Percentiles rank a stretch among this genome's conserved stretches.
Conservation (phyloP, 345 rosid genomes). For the Excoecaria cochinchinensis region DNA sequence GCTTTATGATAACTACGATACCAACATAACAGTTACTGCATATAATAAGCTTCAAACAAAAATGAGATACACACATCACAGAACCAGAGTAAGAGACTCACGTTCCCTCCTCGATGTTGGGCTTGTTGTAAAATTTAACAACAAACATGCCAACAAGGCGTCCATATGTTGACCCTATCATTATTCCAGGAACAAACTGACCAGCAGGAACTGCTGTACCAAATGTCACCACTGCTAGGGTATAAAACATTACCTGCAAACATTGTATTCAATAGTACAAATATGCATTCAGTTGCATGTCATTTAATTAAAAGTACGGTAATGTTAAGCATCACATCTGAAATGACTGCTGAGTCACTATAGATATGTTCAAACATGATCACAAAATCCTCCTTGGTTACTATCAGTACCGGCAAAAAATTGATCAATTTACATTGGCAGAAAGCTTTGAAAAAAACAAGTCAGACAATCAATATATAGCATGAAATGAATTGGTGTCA, state of each 20-base stretch:
- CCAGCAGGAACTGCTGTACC: constrained; percentile 99
- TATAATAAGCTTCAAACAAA: neutral
- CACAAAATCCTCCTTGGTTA: neutral
- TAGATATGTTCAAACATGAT: neutral
- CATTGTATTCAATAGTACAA: constrained; percentile 12
- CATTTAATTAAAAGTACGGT: neutral
- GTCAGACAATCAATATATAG: no score
- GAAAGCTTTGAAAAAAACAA: neutral
- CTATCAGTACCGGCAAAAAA: neutral
- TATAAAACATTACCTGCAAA: constrained; percentile 87
- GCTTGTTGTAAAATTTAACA: constrained; percentile 85
- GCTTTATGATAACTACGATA: neutral
- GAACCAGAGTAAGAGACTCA: constrained; percentile 41
- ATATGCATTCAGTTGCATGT: constrained; percentile 3
- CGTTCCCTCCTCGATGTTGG: constrained; percentile 98
- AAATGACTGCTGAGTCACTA: neutral
- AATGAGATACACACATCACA: neutral
- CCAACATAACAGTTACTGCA: neutral
- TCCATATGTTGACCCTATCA: constrained; percentile 99
- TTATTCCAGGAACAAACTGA: constrained; percentile 96
- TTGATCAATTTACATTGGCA: neutral
- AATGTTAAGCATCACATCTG: neutral
- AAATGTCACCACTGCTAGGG: constrained; percentile 88
- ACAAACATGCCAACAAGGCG: constrained; percentile 98
- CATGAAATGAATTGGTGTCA: neutral